phyloP scores from a whole-genome alignment of 345 rosid species.

The Aegle marmelos region DNA sequence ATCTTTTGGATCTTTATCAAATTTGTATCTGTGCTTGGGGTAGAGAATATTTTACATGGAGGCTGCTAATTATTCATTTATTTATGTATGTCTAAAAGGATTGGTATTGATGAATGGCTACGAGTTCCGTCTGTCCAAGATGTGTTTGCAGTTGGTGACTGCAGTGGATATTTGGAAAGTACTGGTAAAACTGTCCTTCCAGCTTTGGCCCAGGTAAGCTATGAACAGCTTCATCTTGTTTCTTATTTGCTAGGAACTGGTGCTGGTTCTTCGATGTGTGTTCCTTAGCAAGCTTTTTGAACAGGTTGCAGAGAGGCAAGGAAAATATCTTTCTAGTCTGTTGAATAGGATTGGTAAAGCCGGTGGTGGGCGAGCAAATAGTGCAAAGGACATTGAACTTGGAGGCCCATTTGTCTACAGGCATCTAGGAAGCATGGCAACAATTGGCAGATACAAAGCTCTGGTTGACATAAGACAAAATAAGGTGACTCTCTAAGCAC shows the following conservation, averaged over 20 bases:
- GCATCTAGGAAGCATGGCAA: constrained; percentile 98
- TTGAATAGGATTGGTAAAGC: constrained; percentile 62
- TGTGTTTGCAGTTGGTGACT: constrained; percentile 89
- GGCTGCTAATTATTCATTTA: neutral
- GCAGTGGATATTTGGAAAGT: constrained; percentile 86
- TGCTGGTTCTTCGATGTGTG: neutral
- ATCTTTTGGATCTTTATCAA: neutral
- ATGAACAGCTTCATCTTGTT: neutral
- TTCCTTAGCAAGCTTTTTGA: neutral
- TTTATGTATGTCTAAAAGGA: constrained; percentile 40
- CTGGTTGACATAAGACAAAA: constrained; percentile 89
- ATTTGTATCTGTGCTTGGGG: neutral
- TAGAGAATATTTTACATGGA: neutral
- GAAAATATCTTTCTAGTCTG: constrained; percentile 64
- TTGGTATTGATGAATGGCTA: constrained; percentile 87
- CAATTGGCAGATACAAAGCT: constrained; percentile 87
- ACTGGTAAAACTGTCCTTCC: constrained; percentile 89
- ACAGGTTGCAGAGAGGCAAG: constrained; percentile 96
- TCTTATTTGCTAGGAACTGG: neutral
- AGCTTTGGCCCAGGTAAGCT: constrained; percentile 81
- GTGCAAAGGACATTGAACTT: constrained; percentile 48
- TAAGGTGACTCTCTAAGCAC: constrained; percentile 50
- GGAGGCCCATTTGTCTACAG: constrained; percentile 81
- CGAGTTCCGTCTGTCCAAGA: constrained; percentile 77
- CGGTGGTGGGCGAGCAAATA: constrained; percentile 74